A percentile compares a stretch with the other conserved stretches of the same genome.
Conservation (phyloP, 2,329 filamentous ascomycete species). For the Ophiocordyceps robertsii region DNA sequence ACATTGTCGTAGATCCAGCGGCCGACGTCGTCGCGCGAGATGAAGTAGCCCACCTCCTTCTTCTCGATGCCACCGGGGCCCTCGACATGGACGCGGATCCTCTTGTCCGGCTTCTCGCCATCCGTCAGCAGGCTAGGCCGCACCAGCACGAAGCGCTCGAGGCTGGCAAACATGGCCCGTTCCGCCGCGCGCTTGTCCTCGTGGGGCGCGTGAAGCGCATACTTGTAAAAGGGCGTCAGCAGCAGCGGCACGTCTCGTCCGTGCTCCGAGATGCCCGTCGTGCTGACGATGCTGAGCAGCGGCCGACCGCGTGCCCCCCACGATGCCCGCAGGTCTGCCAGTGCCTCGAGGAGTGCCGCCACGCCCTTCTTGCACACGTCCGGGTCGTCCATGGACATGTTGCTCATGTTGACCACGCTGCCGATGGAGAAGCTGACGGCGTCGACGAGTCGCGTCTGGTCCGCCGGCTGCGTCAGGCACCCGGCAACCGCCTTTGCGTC, state of each 20-base stretch:
- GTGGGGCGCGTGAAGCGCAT: conserved; percentile 27
- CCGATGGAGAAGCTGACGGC: conserved; percentile 26
- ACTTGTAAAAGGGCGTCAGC: conserved; percentile 28
- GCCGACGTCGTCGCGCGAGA: conserved; percentile 27
- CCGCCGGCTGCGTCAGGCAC: conserved; percentile 14
- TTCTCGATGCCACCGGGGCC: conserved; percentile 17
- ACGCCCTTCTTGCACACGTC: conserved; percentile 26
- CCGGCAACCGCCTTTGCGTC: conserved; percentile 17
- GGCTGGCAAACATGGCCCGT: conserved; percentile 10
- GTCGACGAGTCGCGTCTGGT: conserved; percentile 19
- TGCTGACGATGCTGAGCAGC: conserved; percentile 22
- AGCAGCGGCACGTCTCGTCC: conserved; percentile 20
- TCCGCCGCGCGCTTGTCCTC: conserved; percentile 36
- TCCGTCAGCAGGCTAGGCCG: conserved; percentile 22
- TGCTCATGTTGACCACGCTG: conserved; percentile 1
- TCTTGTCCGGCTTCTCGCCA: conserved; percentile 7
- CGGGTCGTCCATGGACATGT: conserved; percentile 19
- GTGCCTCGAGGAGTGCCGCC: conserved; percentile 18
- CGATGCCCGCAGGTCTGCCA: conserved; percentile 11
- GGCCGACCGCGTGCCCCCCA: conserved; percentile 14
- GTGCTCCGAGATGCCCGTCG: conserved; percentile 24
- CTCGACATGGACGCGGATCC: conserved; percentile 18
- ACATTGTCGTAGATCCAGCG: conserved; percentile 26
- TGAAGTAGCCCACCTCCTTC: conserved; percentile 25
- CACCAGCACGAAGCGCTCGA: conserved; percentile 23